A percentile compares a stretch with the other conserved stretches of the same genome.
Conservation (phyloP, 805 yeast species). For the Candida wancherniae region DNA sequence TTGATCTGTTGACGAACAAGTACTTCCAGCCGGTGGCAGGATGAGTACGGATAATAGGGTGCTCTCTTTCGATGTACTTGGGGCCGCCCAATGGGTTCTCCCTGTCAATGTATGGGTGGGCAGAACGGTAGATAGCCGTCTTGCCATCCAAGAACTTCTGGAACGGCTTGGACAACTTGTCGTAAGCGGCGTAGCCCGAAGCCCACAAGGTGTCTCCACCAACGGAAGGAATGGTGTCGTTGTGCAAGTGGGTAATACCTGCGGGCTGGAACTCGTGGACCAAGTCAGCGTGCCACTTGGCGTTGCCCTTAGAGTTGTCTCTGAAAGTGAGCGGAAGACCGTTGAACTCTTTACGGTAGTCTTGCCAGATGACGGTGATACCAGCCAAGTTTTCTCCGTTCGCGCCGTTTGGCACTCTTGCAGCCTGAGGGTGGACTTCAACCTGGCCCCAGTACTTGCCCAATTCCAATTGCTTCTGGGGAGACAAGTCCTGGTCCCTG, state of each 20-base stretch:
- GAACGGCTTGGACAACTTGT: slow-evolving; percentile 48
- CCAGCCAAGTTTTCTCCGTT: slow-evolving; percentile 18
- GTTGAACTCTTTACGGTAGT: slow-evolving; percentile 20
- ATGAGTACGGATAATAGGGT: slow-evolving; percentile 29
- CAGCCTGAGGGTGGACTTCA: slow-evolving; percentile 20
- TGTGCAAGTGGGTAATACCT: slow-evolving; percentile 50
- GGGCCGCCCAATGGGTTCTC: slow-evolving; percentile 30
- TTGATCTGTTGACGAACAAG: slow-evolving; percentile 25
- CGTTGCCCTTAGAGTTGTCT: slow-evolving; percentile 19
- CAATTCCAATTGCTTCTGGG: slow-evolving; percentile 27
- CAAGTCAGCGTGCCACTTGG: slow-evolving; percentile 44
- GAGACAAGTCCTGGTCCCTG: slow-evolving; percentile 28
- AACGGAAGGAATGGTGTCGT: slow-evolving; percentile 44
- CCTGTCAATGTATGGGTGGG: slow-evolving; percentile 36
- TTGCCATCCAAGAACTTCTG: slow-evolving; percentile 50
- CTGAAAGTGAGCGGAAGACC: slow-evolving; percentile 26
- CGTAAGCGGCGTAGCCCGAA: slow-evolving; percentile 56
- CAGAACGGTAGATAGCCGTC: slow-evolving; percentile 40
- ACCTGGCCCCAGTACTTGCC: slow-evolving; percentile 30
- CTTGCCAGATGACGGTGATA: slow-evolving; percentile 30
- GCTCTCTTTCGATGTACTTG: slow-evolving; percentile 25
- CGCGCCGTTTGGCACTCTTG: slow-evolving; percentile 14
- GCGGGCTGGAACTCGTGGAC: slow-evolving; percentile 56
- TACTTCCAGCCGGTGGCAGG: slow-evolving; percentile 33
- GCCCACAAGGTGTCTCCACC: slow-evolving; percentile 60